phyloP scores from a whole-genome alignment of 2,329 filamentous ascomycete species.

The Whalleya microplaca region DNA sequence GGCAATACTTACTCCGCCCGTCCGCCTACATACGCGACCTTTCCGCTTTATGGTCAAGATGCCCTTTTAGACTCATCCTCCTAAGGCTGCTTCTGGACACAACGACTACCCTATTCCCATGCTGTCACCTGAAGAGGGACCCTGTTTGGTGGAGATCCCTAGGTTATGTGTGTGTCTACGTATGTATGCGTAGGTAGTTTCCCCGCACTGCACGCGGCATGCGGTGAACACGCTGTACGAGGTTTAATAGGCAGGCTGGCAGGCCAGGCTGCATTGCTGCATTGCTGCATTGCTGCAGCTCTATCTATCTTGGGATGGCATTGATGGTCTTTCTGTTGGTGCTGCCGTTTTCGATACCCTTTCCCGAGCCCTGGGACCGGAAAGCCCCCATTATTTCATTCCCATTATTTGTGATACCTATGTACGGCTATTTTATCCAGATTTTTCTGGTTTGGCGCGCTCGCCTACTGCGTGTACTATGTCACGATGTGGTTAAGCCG shows the following conservation, averaged over 20 bases:
- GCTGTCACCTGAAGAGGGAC: conserved; percentile 11
- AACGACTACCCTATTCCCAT: conserved; percentile 17
- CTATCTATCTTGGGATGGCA: conserved; percentile 19
- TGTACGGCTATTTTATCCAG: too few relatives aligned
- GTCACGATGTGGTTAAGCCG: conserved; percentile 3
- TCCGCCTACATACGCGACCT: conserved; percentile 13
- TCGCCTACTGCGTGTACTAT: conserved; percentile 22
- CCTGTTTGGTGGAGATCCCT: conserved; percentile 23
- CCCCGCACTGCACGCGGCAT: conserved; percentile 26
- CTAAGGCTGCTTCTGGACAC: conserved; percentile 20
- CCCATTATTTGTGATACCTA: neutral
- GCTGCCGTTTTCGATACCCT: too few relatives aligned
- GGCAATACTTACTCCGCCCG: neutral
- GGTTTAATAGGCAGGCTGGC: too few relatives aligned
- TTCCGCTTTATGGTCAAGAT: conserved; percentile 24
- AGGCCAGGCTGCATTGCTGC: conserved; percentile 3
- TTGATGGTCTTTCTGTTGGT: neutral
- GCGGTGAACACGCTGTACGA: conserved; percentile 8
- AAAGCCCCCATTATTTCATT: neutral
- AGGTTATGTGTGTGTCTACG: conserved; percentile 1
- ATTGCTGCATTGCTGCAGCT: conserved; percentile 1
- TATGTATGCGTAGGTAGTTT: too few relatives aligned
- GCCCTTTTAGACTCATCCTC: conserved; percentile 21
- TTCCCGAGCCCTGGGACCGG: too few relatives aligned
- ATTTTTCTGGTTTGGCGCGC: conserved; percentile 13